These are phyloP conservation scores for Xylariaceae sp. DNA, from an alignment of 2,329 filamentous ascomycete genomes.

Conservation along the genomic window DNA sequence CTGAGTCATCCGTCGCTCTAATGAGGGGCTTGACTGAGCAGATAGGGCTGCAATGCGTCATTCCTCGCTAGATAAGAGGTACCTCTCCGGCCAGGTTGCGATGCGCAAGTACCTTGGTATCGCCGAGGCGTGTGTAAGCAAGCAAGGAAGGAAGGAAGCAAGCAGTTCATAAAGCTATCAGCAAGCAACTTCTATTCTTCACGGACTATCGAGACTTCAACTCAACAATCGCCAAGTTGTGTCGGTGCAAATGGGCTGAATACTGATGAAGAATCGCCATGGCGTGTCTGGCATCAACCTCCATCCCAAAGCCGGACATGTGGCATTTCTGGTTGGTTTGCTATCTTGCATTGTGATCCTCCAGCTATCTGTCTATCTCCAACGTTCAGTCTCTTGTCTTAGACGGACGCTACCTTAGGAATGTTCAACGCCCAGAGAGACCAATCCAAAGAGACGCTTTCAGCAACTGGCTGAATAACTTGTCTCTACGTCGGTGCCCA, in stretches of 20 bases:
- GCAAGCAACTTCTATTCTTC: neutral
- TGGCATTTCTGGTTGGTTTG: neutral
- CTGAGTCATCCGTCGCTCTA: slow-evolving; percentile 16
- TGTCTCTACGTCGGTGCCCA: neutral
- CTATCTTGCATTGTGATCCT: neutral
- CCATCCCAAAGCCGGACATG: neutral
- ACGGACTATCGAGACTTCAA: neutral
- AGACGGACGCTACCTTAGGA: neutral
- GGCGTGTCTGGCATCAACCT: neutral
- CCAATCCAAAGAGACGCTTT: neutral
- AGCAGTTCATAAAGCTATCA: neutral
- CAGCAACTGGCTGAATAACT: neutral
- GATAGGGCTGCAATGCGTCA: slow-evolving; percentile 14
- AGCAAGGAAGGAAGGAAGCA: neutral
- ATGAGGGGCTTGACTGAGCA: neutral
- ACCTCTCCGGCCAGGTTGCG: neutral
- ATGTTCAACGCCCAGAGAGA: neutral
- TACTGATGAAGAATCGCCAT: neutral
- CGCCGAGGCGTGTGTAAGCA: neutral
- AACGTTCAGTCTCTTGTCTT: neutral
- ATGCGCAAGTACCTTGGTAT: neutral
- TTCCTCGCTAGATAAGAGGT: neutral
- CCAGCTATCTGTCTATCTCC: no score
- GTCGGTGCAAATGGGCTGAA: neutral
- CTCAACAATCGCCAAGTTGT: neutral